Evolutionary conservation across 2,329 filamentous ascomycete genomes (phyloP).

Genomic region (Pseudogymnoascus sp.): DNA sequence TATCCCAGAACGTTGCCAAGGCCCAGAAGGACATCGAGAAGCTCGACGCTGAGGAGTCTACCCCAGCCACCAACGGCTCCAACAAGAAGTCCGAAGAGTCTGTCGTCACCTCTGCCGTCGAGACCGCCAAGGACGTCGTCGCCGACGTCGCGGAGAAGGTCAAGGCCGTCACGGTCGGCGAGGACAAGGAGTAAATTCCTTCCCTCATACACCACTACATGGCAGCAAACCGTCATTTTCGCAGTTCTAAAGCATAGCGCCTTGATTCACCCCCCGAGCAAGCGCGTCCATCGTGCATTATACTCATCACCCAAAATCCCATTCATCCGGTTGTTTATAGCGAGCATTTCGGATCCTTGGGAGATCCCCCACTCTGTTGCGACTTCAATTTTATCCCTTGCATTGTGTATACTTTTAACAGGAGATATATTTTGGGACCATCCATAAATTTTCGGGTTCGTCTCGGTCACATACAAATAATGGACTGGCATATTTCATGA

Average conservation of each 20-base stretch:
- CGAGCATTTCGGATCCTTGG: conserved; percentile 7
- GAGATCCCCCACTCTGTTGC: background rate
- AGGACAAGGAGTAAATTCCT: conserved; percentile 39
- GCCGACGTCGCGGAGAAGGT: conserved; percentile 53
- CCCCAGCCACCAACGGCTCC: conserved; percentile 32
- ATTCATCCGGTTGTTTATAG: conserved; percentile 1
- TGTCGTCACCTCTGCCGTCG: conserved; percentile 20
- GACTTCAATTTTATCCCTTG: conserved; percentile 4
- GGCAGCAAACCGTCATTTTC: background rate
- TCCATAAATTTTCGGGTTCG: conserved; percentile 9
- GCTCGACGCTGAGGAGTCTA: conserved; percentile 63
- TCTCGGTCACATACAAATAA: conserved; percentile 1
- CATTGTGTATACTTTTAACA: conserved; percentile 3
- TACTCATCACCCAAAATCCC: background rate
- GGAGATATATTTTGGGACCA: conserved; percentile 10
- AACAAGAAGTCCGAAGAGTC: background rate
- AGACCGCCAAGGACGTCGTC: conserved; percentile 42
- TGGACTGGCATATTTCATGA: conserved; percentile 5
- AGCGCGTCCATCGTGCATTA: background rate
- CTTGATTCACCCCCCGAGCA: background rate
- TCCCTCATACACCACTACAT: background rate
- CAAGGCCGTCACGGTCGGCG: conserved; percentile 48
- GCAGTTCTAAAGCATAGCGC: background rate
- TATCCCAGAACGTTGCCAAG: conserved; percentile 80
- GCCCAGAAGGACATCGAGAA: conserved; percentile 92